These are phyloP conservation scores for Nicotiana obtusifolia DNA, from an alignment of 257 asterid species.

Conservation along the genomic window DNA sequence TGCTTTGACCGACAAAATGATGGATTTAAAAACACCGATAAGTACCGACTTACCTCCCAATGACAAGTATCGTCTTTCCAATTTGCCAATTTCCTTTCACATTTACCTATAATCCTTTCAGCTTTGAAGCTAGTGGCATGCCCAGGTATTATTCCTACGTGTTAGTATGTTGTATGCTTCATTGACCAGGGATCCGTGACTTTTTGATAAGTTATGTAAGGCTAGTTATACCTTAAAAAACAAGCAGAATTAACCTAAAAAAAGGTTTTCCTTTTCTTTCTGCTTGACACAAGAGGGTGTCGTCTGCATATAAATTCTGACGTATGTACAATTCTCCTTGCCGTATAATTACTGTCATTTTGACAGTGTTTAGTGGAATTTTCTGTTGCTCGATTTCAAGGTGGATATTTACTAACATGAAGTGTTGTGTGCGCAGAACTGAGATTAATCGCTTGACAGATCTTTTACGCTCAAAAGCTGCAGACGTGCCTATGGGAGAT, in stretches of 20 bases:
- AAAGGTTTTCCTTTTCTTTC: too few species aligned
- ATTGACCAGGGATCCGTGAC: not conserved
- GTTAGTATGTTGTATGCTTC: not conserved
- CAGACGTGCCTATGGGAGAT: slow-evolving; percentile 27
- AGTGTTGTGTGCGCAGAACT: slow-evolving; percentile 44
- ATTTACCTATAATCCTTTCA: not conserved
- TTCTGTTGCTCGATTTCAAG: not conserved
- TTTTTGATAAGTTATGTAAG: not conserved
- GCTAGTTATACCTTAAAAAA: not conserved
- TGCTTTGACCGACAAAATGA: not conserved
- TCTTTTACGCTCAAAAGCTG: slow-evolving; percentile 64
- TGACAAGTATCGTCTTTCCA: not conserved
- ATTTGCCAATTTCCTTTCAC: not conserved
- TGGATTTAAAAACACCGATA: not conserved
- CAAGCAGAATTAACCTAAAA: not conserved
- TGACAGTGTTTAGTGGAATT: not conserved
- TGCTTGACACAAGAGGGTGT: not conserved
- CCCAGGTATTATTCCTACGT: not conserved
- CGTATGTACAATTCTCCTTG: not conserved
- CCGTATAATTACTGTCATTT: too few species aligned
- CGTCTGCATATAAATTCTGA: not conserved
- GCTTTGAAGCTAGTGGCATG: not conserved
- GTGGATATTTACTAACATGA: not conserved
- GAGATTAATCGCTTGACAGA: slow-evolving; percentile 67
- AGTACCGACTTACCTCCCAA: not conserved